Base-by-base conservation (phyloP, 768 basidiomycete genomes). In the Baorangia bicolor region DNA sequence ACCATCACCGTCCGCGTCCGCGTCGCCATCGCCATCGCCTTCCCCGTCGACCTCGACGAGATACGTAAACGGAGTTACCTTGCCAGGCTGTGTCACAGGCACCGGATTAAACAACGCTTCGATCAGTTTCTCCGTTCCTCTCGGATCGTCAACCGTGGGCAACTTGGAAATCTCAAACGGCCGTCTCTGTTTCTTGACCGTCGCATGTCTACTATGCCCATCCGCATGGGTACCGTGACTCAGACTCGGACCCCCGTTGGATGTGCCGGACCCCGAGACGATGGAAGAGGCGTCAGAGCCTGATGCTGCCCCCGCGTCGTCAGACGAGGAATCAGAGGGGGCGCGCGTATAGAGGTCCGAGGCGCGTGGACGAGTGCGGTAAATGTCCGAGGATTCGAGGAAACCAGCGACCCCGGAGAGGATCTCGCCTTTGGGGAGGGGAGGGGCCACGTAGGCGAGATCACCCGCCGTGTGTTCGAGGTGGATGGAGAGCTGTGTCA, bases 81-180 rank as follows among this genome's bases (percentile, higher is more conserved):
- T 55, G 33, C 25, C 47, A 1, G 52, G 56, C 5, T 60, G 60
- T 2, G 73, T 74, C 10, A 81, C 81, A 2, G 76, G 78, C 2
- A 78, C 77, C 2, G 90, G 90, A 62, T 92, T 92, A 67, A 92
- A 92, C 25, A 92, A 68, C 6, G 87, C 84, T 52, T 92, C 90
- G 64, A 92, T 91, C 39, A 92, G 77, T 35, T 77, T 76, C 66
- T 89, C 88, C 0, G 89, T 91, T 14, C 83, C 82, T 48, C 81
- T 80, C 2, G 85, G 79, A 1, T 86, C 85, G 57, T 80, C 78
- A 4, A 81, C 79, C 18, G 73, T 65, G 2, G 84, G 83, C 8
- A 88, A 75, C 25, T 64, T 64, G 53, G 71, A 60, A 11, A 69
- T 51, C 39, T 76, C 69, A 21, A 74, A 65, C 3, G 63, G 69